Evolutionary conservation across 305 asterid genomes (phyloP).

Genomic region (Stenogyne calaminthoides): DNA sequence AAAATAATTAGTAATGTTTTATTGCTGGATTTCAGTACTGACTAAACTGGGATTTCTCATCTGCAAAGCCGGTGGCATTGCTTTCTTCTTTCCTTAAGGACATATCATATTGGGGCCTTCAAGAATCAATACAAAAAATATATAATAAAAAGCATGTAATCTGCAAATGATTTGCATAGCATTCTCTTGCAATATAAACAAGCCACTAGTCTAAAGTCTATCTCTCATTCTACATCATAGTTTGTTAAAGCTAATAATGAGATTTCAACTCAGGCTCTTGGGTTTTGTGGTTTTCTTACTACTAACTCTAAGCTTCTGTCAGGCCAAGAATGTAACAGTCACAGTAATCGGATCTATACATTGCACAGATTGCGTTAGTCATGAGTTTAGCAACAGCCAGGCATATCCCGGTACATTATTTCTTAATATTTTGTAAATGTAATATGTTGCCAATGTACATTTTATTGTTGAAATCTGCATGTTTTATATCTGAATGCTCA

Average conservation of each 20-base stretch:
- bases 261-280: slow-evolving; percentile 26
- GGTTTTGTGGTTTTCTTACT: slow-evolving; percentile 29
- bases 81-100: slow-evolving; percentile 14
- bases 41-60: slow-evolving; percentile 7
- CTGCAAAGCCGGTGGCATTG: slow-evolving; percentile 46
- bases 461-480: not conserved
- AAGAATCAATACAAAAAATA: not conserved
- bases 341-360: slow-evolving; percentile 40
- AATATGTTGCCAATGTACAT: not conserved
- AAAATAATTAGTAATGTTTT: not conserved
- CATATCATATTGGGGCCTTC: slow-evolving; percentile 29
- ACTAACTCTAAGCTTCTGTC: slow-evolving; percentile 31
- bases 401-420: slow-evolving; percentile 35
- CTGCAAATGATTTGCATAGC: not conserved
- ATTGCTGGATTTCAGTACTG: not conserved
- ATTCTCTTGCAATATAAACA: slow-evolving; percentile 40
- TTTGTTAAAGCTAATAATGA: slow-evolving; percentile 34
- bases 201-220: not conserved
- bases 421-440: not conserved
- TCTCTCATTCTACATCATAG: not conserved
- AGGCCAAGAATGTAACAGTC: slow-evolving; percentile 36
- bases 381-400: slow-evolving; percentile 27
- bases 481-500: not conserved
- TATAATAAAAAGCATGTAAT: not conserved
- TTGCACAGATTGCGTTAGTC: slow-evolving; percentile 38